Percentiles rank a stretch among this genome's conserved stretches.
Conservation (phyloP, 2,329 filamentous ascomycete species). For the Cladophialophora yegresii region DNA sequence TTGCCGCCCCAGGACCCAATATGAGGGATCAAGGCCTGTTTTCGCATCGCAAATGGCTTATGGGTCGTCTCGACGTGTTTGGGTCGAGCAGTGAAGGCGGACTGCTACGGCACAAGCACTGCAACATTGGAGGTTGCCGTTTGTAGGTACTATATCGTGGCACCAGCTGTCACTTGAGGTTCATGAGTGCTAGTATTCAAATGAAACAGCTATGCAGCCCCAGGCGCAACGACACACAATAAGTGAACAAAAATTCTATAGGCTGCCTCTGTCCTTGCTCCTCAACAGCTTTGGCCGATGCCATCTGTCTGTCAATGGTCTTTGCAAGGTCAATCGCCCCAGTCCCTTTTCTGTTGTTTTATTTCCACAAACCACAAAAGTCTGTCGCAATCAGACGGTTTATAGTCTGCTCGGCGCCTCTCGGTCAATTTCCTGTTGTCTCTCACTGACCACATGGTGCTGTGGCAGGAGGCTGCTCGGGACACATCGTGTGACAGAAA, state of each 20-base stretch:
- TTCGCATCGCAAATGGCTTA: not conserved
- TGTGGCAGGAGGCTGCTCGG: too few species aligned
- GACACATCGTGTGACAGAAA: too few species aligned
- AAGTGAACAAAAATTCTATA: not conserved
- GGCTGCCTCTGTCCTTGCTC: not conserved
- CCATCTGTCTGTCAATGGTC: not conserved
- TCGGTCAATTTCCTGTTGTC: too few species aligned
- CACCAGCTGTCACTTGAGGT: not conserved
- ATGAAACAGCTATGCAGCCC: not conserved
- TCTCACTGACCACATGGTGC: too few species aligned
- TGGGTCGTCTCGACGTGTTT: not conserved
- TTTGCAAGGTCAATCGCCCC: not conserved
- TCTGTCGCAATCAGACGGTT: not conserved
- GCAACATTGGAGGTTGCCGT: not conserved
- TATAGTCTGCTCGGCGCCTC: too few species aligned
- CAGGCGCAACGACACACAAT: not conserved
- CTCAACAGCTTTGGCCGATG: not conserved
- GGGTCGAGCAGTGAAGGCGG: not conserved
- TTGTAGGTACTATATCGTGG: not conserved
- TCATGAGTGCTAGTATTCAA: not conserved
- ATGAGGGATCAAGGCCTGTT: not conserved
- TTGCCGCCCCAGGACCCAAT: not conserved
- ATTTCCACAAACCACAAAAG: not conserved
- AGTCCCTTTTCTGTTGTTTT: not conserved
- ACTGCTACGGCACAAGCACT: not conserved